phyloP scores from a whole-genome alignment of 257 asterid species.

The Dorcoceras hygrometricum region DNA sequence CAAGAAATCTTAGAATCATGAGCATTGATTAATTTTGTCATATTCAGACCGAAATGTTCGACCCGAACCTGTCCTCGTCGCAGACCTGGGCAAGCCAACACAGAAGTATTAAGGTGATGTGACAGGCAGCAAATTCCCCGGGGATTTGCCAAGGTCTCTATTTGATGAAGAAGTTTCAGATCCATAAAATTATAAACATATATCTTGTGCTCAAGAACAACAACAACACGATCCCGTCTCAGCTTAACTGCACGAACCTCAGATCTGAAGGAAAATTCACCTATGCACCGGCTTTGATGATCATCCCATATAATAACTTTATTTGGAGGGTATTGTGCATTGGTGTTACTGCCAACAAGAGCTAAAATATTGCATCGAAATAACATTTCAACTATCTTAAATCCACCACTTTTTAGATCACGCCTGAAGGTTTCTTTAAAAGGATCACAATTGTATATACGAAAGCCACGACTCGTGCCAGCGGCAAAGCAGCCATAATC shows the following conservation, averaged over 20 bases:
- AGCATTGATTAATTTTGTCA: constrained; percentile 71
- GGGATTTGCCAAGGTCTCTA: constrained; percentile 77
- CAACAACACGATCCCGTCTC: constrained; percentile 79
- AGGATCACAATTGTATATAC: constrained; percentile 81
- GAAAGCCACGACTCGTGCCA: constrained; percentile 83
- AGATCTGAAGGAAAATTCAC: constrained; percentile 90
- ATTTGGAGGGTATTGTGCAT: constrained; percentile 80
- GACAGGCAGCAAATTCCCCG: constrained; percentile 93
- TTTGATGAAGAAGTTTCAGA: constrained; percentile 88
- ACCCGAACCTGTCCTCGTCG: constrained; percentile 85
- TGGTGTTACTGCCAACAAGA: constrained; percentile 75
- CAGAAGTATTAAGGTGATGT: constrained; percentile 70
- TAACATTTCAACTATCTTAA: constrained; percentile 88
- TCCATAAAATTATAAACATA: constrained; percentile 82
- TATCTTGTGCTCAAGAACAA: constrained; percentile 89
- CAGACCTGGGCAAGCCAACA: constrained; percentile 83
- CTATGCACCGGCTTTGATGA: constrained; percentile 86
- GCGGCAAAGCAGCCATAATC: constrained; percentile 93
- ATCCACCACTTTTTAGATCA: constrained; percentile 82
- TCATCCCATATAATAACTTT: constrained; percentile 96
- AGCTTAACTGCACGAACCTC: constrained; percentile 83
- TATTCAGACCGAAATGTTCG: constrained; percentile 84
- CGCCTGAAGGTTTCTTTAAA: constrained; percentile 92
- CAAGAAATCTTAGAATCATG: constrained; percentile 88
- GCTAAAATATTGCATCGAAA: constrained; percentile 87